Conservation (phyloP, 306 rosid species). For the Cucumis hystrix region DNA sequence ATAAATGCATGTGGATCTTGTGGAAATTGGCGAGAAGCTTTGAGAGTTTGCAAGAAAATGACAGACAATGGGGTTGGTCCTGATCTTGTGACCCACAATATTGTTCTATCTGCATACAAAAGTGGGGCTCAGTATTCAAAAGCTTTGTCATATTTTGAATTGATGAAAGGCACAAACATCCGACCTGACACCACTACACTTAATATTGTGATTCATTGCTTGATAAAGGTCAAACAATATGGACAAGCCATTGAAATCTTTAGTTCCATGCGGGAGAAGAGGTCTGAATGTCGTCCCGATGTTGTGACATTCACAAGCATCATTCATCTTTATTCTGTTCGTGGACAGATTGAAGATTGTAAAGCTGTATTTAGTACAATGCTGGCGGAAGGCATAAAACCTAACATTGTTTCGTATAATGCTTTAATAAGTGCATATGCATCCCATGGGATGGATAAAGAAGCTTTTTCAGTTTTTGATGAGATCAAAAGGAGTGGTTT, state of each 20-base stretch:
- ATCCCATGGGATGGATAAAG: conserved; percentile 55
- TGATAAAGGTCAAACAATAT: conserved; percentile 58
- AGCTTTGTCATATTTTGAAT: conserved; percentile 84
- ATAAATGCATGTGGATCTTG: conserved; percentile 94
- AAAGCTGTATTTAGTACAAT: conserved; percentile 56
- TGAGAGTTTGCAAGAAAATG: conserved; percentile 82
- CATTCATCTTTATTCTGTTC: conserved; percentile 62
- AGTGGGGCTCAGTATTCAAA: conserved; percentile 79
- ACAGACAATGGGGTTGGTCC: conserved; percentile 96
- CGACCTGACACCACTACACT: conserved; percentile 69
- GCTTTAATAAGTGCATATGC: conserved; percentile 81
- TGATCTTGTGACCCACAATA: conserved; percentile 95
- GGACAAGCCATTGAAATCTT: conserved; percentile 57
- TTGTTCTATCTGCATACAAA: conserved; percentile 75
- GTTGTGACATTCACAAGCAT: conserved; percentile 82
- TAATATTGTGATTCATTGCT: conserved; percentile 79
- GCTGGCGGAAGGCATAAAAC: conserved; percentile 78
- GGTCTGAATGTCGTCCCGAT: conserved; percentile 71
- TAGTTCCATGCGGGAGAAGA: conserved; percentile 69
- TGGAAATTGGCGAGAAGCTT: conserved; percentile 97
- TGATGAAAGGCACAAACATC: conserved; percentile 81
- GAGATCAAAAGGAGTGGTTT: conserved; percentile 55
- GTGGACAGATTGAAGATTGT: conserved; percentile 71
- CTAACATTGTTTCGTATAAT: conserved; percentile 68
- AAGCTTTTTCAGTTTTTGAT: conserved; percentile 52